Base-by-base conservation (phyloP, 305 asterid species). In the Rubia occidens region DNA sequence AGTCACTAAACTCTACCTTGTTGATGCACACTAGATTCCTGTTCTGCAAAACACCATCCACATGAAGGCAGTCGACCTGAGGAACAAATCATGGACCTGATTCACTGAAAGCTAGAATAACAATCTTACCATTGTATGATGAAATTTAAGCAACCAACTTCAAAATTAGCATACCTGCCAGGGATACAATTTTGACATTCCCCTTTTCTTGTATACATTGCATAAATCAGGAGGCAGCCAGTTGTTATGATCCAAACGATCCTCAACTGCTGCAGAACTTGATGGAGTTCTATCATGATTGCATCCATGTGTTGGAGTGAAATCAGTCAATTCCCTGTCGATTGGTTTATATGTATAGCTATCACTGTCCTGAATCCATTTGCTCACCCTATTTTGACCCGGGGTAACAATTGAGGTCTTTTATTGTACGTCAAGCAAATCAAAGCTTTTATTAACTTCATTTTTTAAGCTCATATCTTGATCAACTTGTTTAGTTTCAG, bases 1-100 rank as follows among this genome's bases (percentile, higher is more conserved):
- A 69, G 20, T 64, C 70, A 67, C 71, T 58, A 58, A 26, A 79
- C 73, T 51, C 10, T 77, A 95, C 99, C 99, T 95, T 60, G 99
- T 95, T 70, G 99, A 91, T 76, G 99, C 99, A 79, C 73, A 95
- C 97, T 74, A 95, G 97, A 81, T 95, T 95, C 56, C 91, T 85
- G 64, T 78, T 89, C 73, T 91, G 86, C 84, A 95, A 82, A 69
- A 95, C 99, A 71, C 99, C 99, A 75, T 95, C 97, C 84, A 95
- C 96, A 81, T 83, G 95, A 76, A 95, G 96, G 83, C 99, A 95
- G 68, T 89, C 95, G 82, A 91, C 99, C 99, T 95, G 86, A 71
- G 82, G 60, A 78, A 72, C 11, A 74, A 63, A 56, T 20, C 67
- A 69, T 21, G 72, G 44, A n/a, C 60, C 49, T 69, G 21, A 44